Evolutionary conservation across 2,329 filamentous ascomycete genomes (phyloP), one percentile per base, ranked within the genome.

Genomic region (Ophiosphaerella narmari): DNA sequence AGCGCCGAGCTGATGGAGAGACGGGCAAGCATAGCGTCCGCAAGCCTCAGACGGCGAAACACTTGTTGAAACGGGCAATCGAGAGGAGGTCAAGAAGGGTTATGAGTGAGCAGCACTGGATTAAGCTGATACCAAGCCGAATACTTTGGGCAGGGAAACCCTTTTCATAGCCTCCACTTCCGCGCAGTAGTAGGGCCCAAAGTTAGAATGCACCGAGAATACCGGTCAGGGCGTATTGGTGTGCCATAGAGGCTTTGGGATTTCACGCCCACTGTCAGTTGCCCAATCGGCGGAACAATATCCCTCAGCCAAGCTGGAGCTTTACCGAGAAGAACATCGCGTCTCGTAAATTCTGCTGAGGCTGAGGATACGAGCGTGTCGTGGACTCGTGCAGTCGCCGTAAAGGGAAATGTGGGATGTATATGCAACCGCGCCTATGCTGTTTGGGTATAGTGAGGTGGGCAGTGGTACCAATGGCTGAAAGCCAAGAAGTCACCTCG

Each of bases 401-500:
- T 37, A 56, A 57, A 14, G 43, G 46, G 52, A 41, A 61, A 60
- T 61, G 43, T 23, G 46, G 39, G 52, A 54, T 59, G 48, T 54
- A 50, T 54, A 54, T 60, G 57, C 52, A 11, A 9, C 18, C 23
- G 36, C 26, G 46, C 54, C 56, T 55, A 49, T 47, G 55, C 50
- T 50, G 14, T 57, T 59, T 46, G 26, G 43, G 55, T 49, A 41
- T 49, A 37, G 55, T 29, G 52, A 39, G 39, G 21, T 26, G 41
- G 46, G 42, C 48, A n/a, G 42, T 49, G 41, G 38, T 35, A 36
- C 32, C 26, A 42, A 35, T 41, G 53, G 46, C 51, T 51, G 18
- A 39, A 33, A 11, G 44, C 52, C 44, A 52, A 51, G 43, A 36
- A 37, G 31, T 31, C 36, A 51, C 26, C 12, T 38, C 37, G 36